Evolutionary conservation across 257 asterid species (phyloP).

Genomic region (Jasminum sambac): DNA sequence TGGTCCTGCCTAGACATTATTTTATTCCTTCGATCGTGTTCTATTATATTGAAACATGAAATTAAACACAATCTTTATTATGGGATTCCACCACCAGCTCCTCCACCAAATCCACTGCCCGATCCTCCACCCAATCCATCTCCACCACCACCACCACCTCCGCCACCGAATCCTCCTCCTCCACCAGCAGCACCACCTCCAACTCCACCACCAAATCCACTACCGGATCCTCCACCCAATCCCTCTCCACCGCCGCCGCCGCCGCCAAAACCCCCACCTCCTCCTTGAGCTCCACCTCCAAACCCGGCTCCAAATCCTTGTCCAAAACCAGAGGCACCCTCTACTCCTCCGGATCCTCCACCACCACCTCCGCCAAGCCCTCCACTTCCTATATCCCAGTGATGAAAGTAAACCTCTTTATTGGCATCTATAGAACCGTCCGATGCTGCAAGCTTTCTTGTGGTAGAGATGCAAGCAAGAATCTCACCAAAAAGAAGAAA

Average conservation of each 20-base stretch:
- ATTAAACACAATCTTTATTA: too few species aligned
- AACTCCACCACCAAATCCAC: too few species aligned
- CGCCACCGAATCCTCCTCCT: constrained; percentile 12
- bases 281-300: too few species aligned
- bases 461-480: constrained; percentile 17
- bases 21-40: too few species aligned
- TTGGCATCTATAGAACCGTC: constrained; percentile 22
- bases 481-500: constrained; percentile 20
- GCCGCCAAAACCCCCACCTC: constrained; percentile 16
- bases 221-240: too few species aligned
- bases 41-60: too few species aligned
- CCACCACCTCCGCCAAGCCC: constrained; percentile 19
- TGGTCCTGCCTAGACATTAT: too few species aligned
- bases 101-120: constrained; percentile 22
- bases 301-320: too few species aligned
- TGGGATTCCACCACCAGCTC: not conserved
- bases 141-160: constrained; percentile 18
- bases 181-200: constrained; percentile 23
- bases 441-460: constrained; percentile 13
- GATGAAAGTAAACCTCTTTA: constrained; percentile 12
- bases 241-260: constrained; percentile 17
- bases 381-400: not conserved
- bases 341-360: constrained; percentile 19
- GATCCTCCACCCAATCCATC: constrained; percentile 19
- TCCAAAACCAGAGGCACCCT: too few species aligned